Evolutionary conservation across 2,329 filamentous ascomycete species (phyloP).

Genomic region (Fusarium miscanthi): DNA sequence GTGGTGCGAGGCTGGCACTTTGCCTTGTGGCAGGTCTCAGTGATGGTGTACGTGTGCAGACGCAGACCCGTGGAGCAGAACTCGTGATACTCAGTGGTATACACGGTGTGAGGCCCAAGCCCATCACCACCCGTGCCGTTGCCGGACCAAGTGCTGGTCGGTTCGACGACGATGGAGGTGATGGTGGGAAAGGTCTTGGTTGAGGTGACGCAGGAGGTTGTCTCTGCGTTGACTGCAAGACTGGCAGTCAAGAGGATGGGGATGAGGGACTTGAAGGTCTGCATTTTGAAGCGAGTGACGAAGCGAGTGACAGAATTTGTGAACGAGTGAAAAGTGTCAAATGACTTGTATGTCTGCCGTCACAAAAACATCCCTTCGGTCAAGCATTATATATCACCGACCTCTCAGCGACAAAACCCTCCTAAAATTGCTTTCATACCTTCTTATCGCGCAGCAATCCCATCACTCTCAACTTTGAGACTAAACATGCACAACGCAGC

Average conservation of each 20-base stretch:
- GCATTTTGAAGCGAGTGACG: background rate
- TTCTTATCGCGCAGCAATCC: background rate
- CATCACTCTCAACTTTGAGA: background rate
- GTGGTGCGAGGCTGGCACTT: background rate
- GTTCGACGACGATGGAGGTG: background rate
- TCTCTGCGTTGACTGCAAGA: background rate
- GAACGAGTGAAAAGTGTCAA: background rate
- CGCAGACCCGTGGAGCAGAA: background rate
- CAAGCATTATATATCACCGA: background rate
- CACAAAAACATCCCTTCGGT: fast-evolving
- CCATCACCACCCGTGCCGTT: background rate
- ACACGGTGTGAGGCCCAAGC: background rate
- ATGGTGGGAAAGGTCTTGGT: background rate
- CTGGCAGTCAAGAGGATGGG: background rate
- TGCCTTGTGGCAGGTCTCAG: background rate
- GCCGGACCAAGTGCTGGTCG: background rate
- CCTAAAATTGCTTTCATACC: background rate
- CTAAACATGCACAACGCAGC: background rate
- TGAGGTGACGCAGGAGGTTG: background rate
- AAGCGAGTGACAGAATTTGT: background rate
- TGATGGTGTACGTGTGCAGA: background rate
- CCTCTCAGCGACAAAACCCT: fast-evolving
- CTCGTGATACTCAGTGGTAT: background rate
- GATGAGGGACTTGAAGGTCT: background rate
- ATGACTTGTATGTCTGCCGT: background rate